A percentile compares a stretch with the other conserved stretches of the same genome.
phyloP scores from a whole-genome alignment of 768 basidiomycete species.

The Lactarius evosmus region DNA sequence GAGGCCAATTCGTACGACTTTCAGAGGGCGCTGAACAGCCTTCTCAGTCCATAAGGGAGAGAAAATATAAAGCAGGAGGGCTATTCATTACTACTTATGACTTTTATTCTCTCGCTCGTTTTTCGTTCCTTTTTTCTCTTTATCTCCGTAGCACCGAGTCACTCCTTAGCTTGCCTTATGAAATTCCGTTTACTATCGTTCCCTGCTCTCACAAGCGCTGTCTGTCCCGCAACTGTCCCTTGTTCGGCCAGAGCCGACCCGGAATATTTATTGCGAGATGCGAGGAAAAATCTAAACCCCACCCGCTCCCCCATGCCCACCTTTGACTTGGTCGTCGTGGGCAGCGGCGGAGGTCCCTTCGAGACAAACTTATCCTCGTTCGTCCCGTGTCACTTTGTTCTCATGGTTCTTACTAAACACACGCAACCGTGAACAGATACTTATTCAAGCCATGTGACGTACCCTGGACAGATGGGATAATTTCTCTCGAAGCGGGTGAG shows the following conservation, averaged over 20 bases:
- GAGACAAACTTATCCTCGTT: slow-evolving; percentile 89
- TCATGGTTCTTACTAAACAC: slow-evolving; percentile 16
- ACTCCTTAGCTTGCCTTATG: slow-evolving; percentile 4
- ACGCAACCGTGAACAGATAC: slow-evolving; percentile 54
- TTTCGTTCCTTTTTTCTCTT: background rate
- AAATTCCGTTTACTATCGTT: background rate
- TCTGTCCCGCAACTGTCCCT: slow-evolving; percentile 9
- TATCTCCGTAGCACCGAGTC: background rate
- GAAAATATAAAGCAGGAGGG: background rate
- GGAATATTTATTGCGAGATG: slow-evolving; percentile 17
- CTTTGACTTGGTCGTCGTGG: slow-evolving; percentile 78
- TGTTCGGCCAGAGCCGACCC: slow-evolving; percentile 18
- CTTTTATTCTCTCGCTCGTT: slow-evolving; percentile 12
- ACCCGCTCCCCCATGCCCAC: slow-evolving; percentile 37
- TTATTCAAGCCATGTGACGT: slow-evolving; percentile 67
- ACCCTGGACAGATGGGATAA: slow-evolving; percentile 75
- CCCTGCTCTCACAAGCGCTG: slow-evolving; percentile 2
- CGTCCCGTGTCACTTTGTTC: slow-evolving; percentile 34
- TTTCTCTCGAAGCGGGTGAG: slow-evolving; percentile 87
- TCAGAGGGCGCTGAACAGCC: slow-evolving; percentile 68
- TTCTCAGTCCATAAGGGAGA: slow-evolving; percentile 44
- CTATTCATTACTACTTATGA: slow-evolving; percentile 10
- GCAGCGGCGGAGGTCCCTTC: slow-evolving; percentile 76
- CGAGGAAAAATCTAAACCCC: background rate
- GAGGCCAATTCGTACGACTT: slow-evolving; percentile 85